Base-by-base conservation (phyloP, 2,329 filamentous ascomycete genomes). In the Penicillium sp. region DNA sequence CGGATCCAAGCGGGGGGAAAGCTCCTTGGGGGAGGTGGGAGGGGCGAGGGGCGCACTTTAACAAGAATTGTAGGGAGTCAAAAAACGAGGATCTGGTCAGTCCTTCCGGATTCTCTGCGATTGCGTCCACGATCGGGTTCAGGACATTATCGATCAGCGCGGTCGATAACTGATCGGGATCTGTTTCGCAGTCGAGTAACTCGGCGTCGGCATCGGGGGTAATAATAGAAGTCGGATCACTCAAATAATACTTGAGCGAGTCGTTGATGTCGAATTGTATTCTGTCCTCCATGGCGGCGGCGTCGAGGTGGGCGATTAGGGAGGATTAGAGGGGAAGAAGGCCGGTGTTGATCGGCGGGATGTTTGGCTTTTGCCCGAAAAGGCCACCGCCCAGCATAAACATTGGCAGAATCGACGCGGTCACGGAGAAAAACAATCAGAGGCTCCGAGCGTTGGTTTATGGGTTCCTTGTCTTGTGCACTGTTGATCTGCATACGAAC, bases 221-320 rank as follows among this genome's bases (percentile, higher is more conserved):
- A 7, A 88, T 80, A 49, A 97, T 89, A 32, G 85, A 84, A 39
- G 86, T 80, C 7, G 94, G 93, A 71, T 97, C 93, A 75, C 91
- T 95, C 83, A 97, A 90, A 76, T 97, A 99, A 71, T 90, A 84
- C 80, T 96, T 97, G 73, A 97, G 88, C 60, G 91, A 91, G 78
- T 96, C 89, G 73, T 97, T 96, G 75, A 99, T 90, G 73, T 97
- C 90, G 77, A 99, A 99, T 68, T 87, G 83, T 70, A 91, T 83
- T 58, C 75, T 77, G 59, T 79, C 78, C 63, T 81, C 81, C 78
- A 89, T 89, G 67, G 80, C 88, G 86, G 56, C 46, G 46, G 32
- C 49, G 47, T 29, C 30, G 47, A 49, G 42, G 52, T 54, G 46
- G 54, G 44, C 34, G 49, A n/a, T n/a, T n/a, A n/a, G 47, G 51